A percentile compares a stretch with the other conserved stretches of the same genome.
Conservation (phyloP, 2,329 filamentous ascomycete genomes). For the Blumeria hordei region DNA sequence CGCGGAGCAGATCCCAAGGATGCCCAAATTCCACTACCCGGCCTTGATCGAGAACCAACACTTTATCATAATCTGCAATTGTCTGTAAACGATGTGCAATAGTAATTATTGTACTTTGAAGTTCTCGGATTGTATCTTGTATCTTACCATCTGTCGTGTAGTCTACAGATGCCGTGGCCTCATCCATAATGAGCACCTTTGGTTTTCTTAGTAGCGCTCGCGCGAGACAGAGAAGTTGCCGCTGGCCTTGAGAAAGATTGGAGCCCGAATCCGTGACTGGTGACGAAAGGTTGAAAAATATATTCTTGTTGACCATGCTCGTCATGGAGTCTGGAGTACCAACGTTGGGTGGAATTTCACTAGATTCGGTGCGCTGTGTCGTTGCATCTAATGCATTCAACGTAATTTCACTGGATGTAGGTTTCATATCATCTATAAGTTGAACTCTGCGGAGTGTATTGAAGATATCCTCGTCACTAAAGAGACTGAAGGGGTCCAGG, state of each 20-base stretch:
- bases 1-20: constrained; percentile 57
- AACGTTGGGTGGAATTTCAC: constrained; percentile 4
- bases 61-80: constrained; percentile 95
- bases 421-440: constrained; percentile 41
- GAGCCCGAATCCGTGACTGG: constrained; percentile 72
- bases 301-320: constrained; percentile 71
- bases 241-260: constrained; percentile 87
- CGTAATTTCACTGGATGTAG: constrained; percentile 13
- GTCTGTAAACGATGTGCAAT: constrained; percentile 91
- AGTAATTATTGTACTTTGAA: constrained; percentile 82
- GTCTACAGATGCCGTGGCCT: constrained; percentile 92
- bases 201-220: constrained; percentile 78
- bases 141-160: constrained; percentile 92
- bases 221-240: constrained; percentile 81
- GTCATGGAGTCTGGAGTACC: constrained; percentile 22
- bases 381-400: constrained; percentile 1
- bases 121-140: constrained; percentile 83
- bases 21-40: constrained; percentile 74
- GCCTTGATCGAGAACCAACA: constrained; percentile 80
- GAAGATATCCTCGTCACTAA: constrained; percentile 80
- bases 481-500: constrained; percentile 72
- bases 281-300: constrained; percentile 72
- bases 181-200: constrained; percentile 94
- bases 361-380: not conserved
- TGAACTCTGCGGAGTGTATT: constrained; percentile 69